Evolutionary conservation across 441 rosid genomes (phyloP).

Genomic region (Mallotus repandus): DNA sequence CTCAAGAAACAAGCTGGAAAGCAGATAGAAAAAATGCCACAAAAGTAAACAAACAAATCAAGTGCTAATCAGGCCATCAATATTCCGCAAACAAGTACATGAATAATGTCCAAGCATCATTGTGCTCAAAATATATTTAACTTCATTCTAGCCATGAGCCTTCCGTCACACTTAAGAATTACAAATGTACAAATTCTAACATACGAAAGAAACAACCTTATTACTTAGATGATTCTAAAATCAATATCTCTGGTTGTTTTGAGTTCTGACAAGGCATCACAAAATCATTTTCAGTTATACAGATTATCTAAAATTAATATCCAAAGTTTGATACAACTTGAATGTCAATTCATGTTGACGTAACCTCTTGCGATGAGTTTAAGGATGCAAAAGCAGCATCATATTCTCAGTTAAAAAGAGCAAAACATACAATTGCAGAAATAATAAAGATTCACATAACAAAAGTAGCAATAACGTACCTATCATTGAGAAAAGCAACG

Average conservation of each 20-base stretch:
- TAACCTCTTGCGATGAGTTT: neutral
- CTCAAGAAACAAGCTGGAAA: neutral
- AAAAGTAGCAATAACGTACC: slow-evolving; percentile 37
- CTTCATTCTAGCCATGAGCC: neutral
- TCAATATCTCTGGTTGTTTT: neutral
- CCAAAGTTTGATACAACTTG: neutral
- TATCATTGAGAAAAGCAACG: slow-evolving; percentile 83
- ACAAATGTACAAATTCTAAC: neutral
- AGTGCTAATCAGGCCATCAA: neutral
- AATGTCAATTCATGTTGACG: neutral
- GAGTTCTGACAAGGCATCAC: neutral
- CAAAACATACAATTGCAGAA: neutral
- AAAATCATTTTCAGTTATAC: neutral
- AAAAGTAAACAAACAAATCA: neutral
- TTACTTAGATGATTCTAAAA: neutral
- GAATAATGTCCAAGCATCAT: neutral
- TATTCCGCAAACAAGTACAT: neutral
- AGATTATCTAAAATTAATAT: neutral
- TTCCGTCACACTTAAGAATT: neutral
- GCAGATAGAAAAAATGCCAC: neutral
- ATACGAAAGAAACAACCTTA: neutral
- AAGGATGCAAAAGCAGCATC: neutral
- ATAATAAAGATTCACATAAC: neutral
- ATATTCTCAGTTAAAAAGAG: neutral
- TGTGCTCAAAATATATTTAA: neutral